Base-by-base conservation (phyloP, 176 grass and related monocot genomes). In the Bonia amplexicaulis region DNA sequence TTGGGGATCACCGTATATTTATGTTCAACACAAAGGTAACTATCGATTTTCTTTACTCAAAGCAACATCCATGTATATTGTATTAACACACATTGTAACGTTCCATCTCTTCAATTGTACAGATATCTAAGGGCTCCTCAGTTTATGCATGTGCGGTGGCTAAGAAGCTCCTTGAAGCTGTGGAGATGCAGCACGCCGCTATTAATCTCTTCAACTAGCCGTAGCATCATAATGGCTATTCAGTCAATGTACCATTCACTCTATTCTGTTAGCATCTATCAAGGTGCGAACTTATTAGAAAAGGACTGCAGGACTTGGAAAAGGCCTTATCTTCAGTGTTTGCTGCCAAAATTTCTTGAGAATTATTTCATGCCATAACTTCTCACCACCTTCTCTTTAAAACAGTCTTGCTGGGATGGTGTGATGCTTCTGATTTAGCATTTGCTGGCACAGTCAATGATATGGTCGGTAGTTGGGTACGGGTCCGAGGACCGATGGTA, bases 21-120 rank as follows among this genome's bases (percentile, higher is more conserved):
- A 90, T 95, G 90, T 90, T 95, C 71, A 95, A 92, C 84, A 87
- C 93, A 44, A 95, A 92, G 93, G 93, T 95, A 72, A 84, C 17
- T 29, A 37, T 77, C 3, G 53, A 11, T 11, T 66, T 80, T 66
- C 6, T 66, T 84, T 60, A 77, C 17, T 73, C 4, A 23, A 78
- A 88, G 67, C 71, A 67, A 41, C 58, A 66, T 29, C 10, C 53
- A 54, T 74, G 60, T 31, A n/a, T 55, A 39, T 13, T 51, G 46
- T 14, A 63, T 17, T 73, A 51, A 26, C 20, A 57, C 62, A 69
- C 47, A 66, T 51, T 33, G 65, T 75, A 74, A 39, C 31, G 84
- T 47, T 73, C 42, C 4, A 69, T 77, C 33, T 73, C 40, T 68
- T 85, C 52, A 77, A 87, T 66, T 63, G 42, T 89, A 77, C 55